Evolutionary conservation across 306 rosid genomes (phyloP).

Genomic region (Sindora glabra): DNA sequence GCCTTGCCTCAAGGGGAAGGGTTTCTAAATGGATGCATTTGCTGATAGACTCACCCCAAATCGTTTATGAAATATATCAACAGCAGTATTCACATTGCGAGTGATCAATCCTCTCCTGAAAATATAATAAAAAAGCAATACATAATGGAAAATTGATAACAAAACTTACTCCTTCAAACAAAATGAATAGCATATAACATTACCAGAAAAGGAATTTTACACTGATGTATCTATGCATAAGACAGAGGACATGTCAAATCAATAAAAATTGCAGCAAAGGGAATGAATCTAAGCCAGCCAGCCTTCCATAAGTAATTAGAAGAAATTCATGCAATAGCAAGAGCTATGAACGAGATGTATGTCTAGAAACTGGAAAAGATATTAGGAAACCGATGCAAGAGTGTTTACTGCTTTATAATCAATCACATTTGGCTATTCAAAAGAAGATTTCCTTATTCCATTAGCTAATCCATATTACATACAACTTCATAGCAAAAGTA

Average conservation of each 20-base stretch:
- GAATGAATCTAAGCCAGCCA: not conserved
- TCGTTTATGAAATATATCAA: slow-evolving; percentile 70
- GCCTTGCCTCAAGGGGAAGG: not conserved
- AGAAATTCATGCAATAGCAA: not conserved
- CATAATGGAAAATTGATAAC: not conserved
- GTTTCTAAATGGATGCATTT: not conserved
- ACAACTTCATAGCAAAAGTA: not conserved
- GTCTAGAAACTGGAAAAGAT: not conserved
- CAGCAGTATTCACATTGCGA: slow-evolving; percentile 62
- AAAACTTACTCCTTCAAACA: not conserved
- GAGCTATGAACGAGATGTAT: not conserved
- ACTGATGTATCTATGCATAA: not conserved
- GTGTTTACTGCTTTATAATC: not conserved
- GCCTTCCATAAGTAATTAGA: not conserved
- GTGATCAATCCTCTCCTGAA: slow-evolving; percentile 87
- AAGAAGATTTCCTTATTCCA: not conserved
- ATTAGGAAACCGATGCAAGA: not conserved
- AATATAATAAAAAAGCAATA: not conserved
- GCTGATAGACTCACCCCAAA: slow-evolving; percentile 60
- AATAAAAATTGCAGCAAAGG: too few relatives aligned
- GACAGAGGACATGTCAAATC: not conserved
- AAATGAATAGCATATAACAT: not conserved
- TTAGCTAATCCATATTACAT: not conserved
- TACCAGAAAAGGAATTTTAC: not conserved
- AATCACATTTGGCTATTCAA: not conserved